phyloP scores from a whole-genome alignment of 2,329 filamentous ascomycete genomes.

The Alternaria ethzedia region DNA sequence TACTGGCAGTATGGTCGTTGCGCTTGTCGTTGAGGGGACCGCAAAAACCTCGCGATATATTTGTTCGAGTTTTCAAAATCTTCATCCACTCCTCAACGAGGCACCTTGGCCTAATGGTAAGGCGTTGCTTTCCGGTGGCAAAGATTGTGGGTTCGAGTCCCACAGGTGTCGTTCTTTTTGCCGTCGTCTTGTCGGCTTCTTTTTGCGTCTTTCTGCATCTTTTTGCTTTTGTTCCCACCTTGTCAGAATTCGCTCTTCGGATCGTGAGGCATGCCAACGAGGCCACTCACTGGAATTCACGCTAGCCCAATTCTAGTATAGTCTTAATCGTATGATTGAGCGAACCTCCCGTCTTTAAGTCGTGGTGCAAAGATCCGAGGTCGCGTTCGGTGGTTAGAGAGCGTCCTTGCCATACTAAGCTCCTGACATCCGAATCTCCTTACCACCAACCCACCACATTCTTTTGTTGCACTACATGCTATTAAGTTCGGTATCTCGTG shows the following conservation, averaged over 20 bases:
- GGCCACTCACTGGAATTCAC: neutral
- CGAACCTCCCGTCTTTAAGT: neutral
- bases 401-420: neutral
- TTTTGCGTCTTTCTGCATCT: conserved; percentile 11
- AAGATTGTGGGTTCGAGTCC: conserved; percentile 55
- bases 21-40: neutral
- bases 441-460: neutral
- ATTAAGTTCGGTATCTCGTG: neutral
- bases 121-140: conserved; percentile 55
- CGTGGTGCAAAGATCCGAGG: neutral
- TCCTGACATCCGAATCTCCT: neutral
- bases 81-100: conserved; percentile 1
- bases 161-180: conserved; percentile 43
- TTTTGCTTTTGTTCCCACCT: neutral
- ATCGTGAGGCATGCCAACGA: neutral
- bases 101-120: conserved; percentile 54
- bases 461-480: neutral
- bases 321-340: neutral
- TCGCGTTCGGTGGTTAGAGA: neutral
- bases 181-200: neutral
- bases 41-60: neutral
- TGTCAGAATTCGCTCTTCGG: neutral
- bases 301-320: neutral
- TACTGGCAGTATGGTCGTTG: neutral
- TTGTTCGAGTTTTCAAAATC: neutral